Base-by-base conservation (phyloP, 2,329 filamentous ascomycete genomes). In the Nigrospora oryzae region DNA sequence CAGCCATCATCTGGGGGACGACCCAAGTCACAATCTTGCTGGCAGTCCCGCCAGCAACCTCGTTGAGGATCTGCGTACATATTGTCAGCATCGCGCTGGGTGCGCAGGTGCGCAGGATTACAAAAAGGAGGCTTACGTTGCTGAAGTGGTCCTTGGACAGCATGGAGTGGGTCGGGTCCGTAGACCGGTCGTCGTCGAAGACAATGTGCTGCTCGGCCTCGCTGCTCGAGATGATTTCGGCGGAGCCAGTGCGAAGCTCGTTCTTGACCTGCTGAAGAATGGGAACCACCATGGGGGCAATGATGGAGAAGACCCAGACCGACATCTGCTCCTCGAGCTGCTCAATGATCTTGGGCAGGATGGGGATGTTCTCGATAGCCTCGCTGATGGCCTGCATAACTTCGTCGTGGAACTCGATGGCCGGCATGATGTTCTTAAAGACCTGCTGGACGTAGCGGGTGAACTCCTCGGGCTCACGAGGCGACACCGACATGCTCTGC, bases 81-180 rank as follows among this genome's bases (percentile, higher is more conserved):
- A 56, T 42, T 38, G 17, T 5, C 2, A 33, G 14, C 15, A 19
- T 35, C 12, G 14, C 23, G 23, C 23, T 7, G 7, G 23, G 23
- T 10, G 23, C 23, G 23, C 23, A 10, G 23, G 23, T 10, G 23
- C 23, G 23, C 23, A 10, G 23, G 10, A 28, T 28, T 6, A 7
- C 10, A 28, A 28, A 7, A 4, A 11, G 30, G 17, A 5, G 17
- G 55, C 73, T 65, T 62, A 84, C 73, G 59, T 94, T 94, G 51
- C 84, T 86, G 64, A 96, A 96, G 66, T 96, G 90, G 57, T 96
- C 90, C 69, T 96, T 96, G 47, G 89, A 89, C 43, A 96, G 71
- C 90, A 95, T 95, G 16, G 88, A 94, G 69, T 96, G 90, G 2
- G 90, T 96, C 0, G 90, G 91, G 58, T 96, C 84, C 16, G 80